phyloP scores from a whole-genome alignment of 2,329 filamentous ascomycete species.

The Phyllosticta citriasiana region DNA sequence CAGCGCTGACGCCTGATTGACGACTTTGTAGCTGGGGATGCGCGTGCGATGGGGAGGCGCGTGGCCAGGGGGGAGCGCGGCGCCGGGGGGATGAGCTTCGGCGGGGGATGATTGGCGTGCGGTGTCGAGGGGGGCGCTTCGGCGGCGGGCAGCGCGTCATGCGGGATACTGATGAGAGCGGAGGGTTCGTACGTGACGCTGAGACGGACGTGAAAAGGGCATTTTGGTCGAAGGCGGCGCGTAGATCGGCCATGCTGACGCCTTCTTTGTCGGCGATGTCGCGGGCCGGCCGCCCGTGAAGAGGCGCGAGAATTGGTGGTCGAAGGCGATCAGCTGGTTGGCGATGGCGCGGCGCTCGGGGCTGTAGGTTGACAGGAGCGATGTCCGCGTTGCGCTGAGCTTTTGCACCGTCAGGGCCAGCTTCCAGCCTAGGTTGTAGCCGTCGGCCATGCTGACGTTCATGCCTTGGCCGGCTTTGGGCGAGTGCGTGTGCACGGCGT shows the following conservation, averaged over 20 bases:
- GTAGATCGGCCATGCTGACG: constrained; percentile 54
- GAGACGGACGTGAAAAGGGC: constrained; percentile 49
- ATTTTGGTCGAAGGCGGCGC: constrained; percentile 49
- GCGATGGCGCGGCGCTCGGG: constrained; percentile 50
- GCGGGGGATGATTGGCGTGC: constrained; percentile 13
- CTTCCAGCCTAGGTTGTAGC: constrained; percentile 51
- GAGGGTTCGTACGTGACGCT: constrained; percentile 50
- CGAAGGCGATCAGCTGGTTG: constrained; percentile 51
- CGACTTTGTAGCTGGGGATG: constrained; percentile 48
- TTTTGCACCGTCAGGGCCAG: constrained; percentile 33
- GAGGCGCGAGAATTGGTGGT: constrained; percentile 38
- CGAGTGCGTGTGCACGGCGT: constrained; percentile 49
- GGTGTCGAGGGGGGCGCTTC: constrained; percentile 41
- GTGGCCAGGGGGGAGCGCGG: constrained; percentile 34
- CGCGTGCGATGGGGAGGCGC: constrained; percentile 43
- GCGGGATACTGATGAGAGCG: constrained; percentile 37
- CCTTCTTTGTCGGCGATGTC: constrained; percentile 51
- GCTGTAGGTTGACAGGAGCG: constrained; percentile 34
- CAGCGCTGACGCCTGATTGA: constrained; percentile 47
- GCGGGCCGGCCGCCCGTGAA: constrained; percentile 43
- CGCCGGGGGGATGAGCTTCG: constrained; percentile 13
- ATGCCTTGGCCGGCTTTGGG: constrained; percentile 62
- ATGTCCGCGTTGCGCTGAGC: not conserved
- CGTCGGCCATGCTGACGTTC: constrained; percentile 63
- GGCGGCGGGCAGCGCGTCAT: constrained; percentile 37